phyloP scores from a whole-genome alignment of 176 grass and related monocot genomes.

The Leersia perrieri region DNA sequence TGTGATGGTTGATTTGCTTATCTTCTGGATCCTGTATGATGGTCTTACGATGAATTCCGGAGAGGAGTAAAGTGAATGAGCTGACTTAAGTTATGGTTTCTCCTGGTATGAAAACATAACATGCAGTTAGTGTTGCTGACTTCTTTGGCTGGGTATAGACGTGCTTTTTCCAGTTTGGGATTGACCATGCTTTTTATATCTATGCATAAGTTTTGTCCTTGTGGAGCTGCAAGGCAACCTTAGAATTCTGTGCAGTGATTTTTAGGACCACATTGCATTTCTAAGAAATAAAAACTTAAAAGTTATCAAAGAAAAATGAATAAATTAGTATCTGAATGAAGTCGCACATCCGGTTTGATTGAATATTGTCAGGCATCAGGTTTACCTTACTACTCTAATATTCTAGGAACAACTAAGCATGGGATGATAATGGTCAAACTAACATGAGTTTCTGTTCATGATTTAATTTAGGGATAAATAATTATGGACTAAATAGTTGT shows the following conservation, averaged over 20 bases:
- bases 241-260: neutral
- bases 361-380: too few relatives aligned
- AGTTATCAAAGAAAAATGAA: neutral
- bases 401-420: neutral
- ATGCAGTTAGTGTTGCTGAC: neutral
- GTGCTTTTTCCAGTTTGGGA: neutral
- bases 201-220: neutral
- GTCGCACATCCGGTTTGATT: neutral
- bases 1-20: neutral
- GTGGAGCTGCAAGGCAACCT: neutral
- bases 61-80: neutral
- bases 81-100: neutral
- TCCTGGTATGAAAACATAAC: neutral
- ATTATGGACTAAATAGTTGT: neutral
- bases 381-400: neutral
- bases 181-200: neutral
- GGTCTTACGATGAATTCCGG: neutral
- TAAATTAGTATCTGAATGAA: neutral
- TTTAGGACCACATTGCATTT: neutral
- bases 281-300: neutral
- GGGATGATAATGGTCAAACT: neutral
- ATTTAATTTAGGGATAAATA: neutral
- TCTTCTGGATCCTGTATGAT: neutral
- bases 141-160: neutral
- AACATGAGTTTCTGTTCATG: neutral